Conservation (phyloP, 2,329 filamentous ascomycete species). For the Ophiosphaerella herpotricha region DNA sequence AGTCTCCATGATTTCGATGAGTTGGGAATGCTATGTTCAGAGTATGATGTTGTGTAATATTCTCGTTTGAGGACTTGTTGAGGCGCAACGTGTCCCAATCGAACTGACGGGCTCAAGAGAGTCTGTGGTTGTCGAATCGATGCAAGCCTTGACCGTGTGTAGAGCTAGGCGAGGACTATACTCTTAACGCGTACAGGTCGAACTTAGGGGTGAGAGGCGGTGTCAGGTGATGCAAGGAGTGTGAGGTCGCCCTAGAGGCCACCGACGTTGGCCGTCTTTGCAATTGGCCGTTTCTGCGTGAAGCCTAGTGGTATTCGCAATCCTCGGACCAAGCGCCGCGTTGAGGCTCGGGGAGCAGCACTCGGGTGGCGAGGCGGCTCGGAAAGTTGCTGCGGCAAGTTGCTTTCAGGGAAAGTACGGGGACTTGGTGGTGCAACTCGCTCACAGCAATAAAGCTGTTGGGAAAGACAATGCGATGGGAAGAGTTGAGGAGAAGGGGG, state of each 20-base stretch:
- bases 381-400: conserved; percentile 23
- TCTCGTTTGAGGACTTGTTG: neutral
- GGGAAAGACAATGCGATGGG: conserved; percentile 1
- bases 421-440: conserved; percentile 1
- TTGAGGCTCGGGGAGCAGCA: too few relatives aligned
- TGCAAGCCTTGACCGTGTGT: neutral
- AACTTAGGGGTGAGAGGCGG: conserved; percentile 9
- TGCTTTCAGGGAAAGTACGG: conserved; percentile 18
- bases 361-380: too few relatives aligned
- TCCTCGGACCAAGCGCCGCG: too few relatives aligned
- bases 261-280: conserved; percentile 10
- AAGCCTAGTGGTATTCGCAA: neutral
- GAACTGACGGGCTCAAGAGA: neutral
- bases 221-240: conserved; percentile 19
- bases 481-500: neutral
- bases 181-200: conserved; percentile 2
- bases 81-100: neutral
- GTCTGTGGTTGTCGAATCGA: neutral
- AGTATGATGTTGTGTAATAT: conserved; percentile 2
- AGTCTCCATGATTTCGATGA: conserved; percentile 31
- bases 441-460: neutral
- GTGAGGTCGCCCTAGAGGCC: conserved; percentile 2
- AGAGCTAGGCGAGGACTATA: neutral
- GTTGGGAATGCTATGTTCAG: neutral
- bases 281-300: conserved; percentile 7